Conservation (phyloP, 2,329 filamentous ascomycete genomes). For the Venturia carpophila region DNA sequence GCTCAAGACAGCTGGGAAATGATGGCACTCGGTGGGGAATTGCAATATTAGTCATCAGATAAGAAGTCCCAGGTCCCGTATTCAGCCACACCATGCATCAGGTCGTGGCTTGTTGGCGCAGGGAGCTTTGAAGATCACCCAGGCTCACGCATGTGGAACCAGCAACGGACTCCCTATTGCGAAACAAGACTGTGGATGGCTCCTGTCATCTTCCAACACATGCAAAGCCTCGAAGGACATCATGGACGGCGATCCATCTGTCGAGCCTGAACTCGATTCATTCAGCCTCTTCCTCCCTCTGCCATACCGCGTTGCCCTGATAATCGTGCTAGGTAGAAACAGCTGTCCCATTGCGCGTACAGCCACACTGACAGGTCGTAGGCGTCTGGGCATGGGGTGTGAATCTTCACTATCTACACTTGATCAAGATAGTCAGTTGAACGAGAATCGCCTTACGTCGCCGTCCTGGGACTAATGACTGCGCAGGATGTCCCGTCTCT, state of each 20-base stretch:
- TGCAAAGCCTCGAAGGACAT: background rate
- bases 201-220: background rate
- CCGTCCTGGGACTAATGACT: constrained; percentile 21
- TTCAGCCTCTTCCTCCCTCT: constrained; percentile 83
- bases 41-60: too few relatives aligned
- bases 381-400: constrained; percentile 92
- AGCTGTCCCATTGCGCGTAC: constrained; percentile 7
- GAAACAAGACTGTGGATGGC: background rate
- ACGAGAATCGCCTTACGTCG: background rate
- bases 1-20: too few relatives aligned
- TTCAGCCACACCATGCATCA: too few relatives aligned
- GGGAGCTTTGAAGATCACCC: too few relatives aligned
- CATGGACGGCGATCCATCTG: constrained; percentile 68
- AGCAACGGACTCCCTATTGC: too few relatives aligned
- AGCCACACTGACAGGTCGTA: constrained; percentile 31
- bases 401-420: constrained; percentile 80
- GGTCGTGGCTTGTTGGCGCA: too few relatives aligned
- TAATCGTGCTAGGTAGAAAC: constrained; percentile 69
- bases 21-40: too few relatives aligned
- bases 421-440: constrained; percentile 60
- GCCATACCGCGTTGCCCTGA: constrained; percentile 80
- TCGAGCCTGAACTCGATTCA: constrained; percentile 63
- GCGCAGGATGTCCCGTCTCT: constrained; percentile 68
- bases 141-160: background rate
- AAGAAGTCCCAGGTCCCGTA: too few relatives aligned